A percentile compares a stretch with the other conserved stretches of the same genome.
Evolutionary conservation across 83 land plant species (phyloP).

Genomic region (Picea abies): DNA sequence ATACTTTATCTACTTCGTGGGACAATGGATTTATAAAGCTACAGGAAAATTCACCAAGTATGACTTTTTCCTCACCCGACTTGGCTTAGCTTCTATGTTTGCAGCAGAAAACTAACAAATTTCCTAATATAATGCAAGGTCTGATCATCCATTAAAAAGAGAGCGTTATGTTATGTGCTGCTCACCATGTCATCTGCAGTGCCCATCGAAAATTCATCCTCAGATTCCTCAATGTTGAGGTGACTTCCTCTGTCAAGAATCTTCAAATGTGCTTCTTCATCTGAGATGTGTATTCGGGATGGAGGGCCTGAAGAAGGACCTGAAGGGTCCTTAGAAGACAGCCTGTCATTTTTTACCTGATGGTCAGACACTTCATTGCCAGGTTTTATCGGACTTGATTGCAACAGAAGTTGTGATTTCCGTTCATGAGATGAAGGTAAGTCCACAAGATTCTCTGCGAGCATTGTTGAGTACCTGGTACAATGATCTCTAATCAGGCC

Average conservation of each 20-base stretch:
- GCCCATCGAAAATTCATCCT: conserved; percentile 21
- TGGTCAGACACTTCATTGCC: not conserved
- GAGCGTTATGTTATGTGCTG: no score
- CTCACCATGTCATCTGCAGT: conserved; percentile 58
- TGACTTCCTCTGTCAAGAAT: not conserved
- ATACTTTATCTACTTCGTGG: no score
- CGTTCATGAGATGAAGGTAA: conserved; percentile 27
- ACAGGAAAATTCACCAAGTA: no score
- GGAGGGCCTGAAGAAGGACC: not conserved
- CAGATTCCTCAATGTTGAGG: conserved; percentile 1
- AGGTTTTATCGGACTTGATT: not conserved
- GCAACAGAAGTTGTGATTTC: conserved; percentile 7
- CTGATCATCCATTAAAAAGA: no score
- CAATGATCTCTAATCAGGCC: not conserved
- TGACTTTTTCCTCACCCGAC: no score
- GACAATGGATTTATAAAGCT: no score
- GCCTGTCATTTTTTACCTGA: not conserved
- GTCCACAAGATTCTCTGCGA: conserved; percentile 89
- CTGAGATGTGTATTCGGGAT: not conserved
- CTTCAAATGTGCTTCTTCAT: not conserved
- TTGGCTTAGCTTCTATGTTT: no score
- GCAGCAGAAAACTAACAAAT: no score
- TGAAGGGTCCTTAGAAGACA: not conserved
- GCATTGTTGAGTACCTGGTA: conserved; percentile 92
- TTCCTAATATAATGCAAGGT: no score